Base-by-base conservation (phyloP, 345 rosid species). In the Gossypium anomalum region DNA sequence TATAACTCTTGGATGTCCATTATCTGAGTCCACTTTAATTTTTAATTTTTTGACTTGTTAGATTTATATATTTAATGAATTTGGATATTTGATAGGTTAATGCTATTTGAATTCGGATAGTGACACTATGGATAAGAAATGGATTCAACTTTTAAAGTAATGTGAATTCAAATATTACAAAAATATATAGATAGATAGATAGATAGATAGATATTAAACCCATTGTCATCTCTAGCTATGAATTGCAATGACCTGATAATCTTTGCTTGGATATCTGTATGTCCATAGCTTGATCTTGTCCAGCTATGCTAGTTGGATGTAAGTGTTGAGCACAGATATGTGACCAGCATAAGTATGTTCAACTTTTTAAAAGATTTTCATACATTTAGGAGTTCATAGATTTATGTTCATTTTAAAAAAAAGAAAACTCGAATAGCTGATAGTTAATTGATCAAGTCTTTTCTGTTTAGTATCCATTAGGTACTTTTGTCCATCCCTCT, bases 401-500 rank as follows among this genome's bases (percentile, higher is more conserved):
- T 22, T 73, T 48, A 7, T 59, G 12, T 27, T 66, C 58, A 34
- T 9, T 59, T 34, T 0, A 5, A 34, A 34, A 34, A 34, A 34
- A 34, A 34, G 1, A 34, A 34, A 6, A 34, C 41, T 34, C 41
- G n/a, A 64, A 44, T 17, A 14, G 67, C 67, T 41, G n/a, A 45
- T 44, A 78, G 43, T 72, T 72, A 22, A 43, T 57, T 62, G 49
- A 63, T 76, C 20, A 48, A 6, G 41, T 43, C 47, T 14, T 75
- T 65, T 55, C 64, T 48, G 27, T 68, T 72, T 83, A 88, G 94
- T 75, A 83, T 84, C 43, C 85, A 71, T 67, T 74, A 9, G 90
- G 88, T 74, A 76, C 73, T 78, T 80, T 78, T 76, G 87, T 88
- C 70, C 86, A 82, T 81, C 91, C 95, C 34, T 87, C 85, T 22